Evolutionary conservation across 1,284 basidiomycete genomes (phyloP), one percentile per base, ranked within the genome.

Genomic region (Apiotrichum mycotoxinovorans): DNA sequence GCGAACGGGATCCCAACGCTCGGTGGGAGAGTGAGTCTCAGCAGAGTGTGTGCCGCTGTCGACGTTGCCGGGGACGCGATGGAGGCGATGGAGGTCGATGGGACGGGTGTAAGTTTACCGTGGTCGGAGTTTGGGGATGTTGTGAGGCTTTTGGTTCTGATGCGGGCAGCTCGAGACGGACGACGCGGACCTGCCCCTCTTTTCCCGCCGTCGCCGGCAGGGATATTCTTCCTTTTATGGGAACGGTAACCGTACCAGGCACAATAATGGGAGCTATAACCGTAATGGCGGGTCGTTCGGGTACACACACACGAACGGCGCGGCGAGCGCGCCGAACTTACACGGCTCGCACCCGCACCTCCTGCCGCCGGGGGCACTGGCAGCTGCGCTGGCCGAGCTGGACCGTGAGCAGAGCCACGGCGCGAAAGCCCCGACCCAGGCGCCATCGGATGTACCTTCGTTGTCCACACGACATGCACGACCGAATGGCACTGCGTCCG

Each of bases 1-100:
- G 38, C 56, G 10, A 53, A 49, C 10, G 47, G 51, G 15, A 12
- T 58, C 3, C 34, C 46, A 4, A 53, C 51, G 2, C 8, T 58
- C 11, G 56, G 42, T 3, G 25, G 26, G 22, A 10, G 27, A 5
- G 49, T 30, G 25, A 9, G 18, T 8, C 9, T 41, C 11, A 25
- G 10, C 23, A 4, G 4, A 5, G 11, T 51, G 37, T 27, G 37
- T 15, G 34, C 9, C 7, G 49, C 26, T 2, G 37, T 22, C 35
- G 47, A 25, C 2, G 35, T 49, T 1, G 35, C 9, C 22, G 46
- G 22, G 14, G 27, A 14, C 12, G 47, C 37, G 37, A 20, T 27
- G 47, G 47, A 49, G 25, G 47, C 35, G 9, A 51, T 51, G 49
- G 49, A 51, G n/a, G 25, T 40, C 4, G 49, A 51, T 12, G 38